Evolutionary conservation across 2,329 filamentous ascomycete species (phyloP), one percentile per base, ranked within the genome.

Genomic region (Trichophyton verrucosum): DNA sequence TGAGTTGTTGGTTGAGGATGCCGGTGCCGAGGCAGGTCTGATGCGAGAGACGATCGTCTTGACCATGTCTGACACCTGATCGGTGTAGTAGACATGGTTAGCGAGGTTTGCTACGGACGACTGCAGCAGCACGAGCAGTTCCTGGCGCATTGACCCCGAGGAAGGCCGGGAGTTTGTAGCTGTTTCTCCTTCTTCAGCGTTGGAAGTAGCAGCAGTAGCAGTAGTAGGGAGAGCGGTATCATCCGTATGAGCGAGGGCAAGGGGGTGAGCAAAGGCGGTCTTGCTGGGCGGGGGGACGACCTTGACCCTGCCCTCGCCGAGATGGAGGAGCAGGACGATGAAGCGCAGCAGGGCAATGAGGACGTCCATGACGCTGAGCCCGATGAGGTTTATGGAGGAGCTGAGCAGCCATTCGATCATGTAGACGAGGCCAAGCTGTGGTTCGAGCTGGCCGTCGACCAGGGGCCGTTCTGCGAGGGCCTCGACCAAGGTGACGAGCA

Each of bases 21-120:
- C 63, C 9, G 78, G 76, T 6, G 38, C 4, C 9, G 55, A 40
- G 33, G 30, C 30, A 2, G 91, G 89, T 72, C 88, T 94, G 33
- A 97, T 79, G 20, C 90, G 86, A 33, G 82, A 77, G 15, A 97
- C 76, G 51, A 97, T 86, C 0, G 89, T 85, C 20, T 85, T 82
- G 58, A 96, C 85, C 90, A 97, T 96, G 73, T 99, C 94, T 1
- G 88, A 86, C 60, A 97, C 89, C 73, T 99, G 94, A 67, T 97
- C 92, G 1, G 89, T 89, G 71, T 99, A 99, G 77, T 99, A 99
- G 36, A 96, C 86, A 70, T 99, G 94, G 0, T 89, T 96, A 1
- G 91, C 91, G 30, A 99, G 78, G 70, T 91, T 85, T n/a, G 90
- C 90, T 63, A 96, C 91, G 74, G 89, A 95, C 66, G 83, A 81